These are phyloP conservation scores for Hypholoma fasciculare DNA, from an alignment of 768 basidiomycete genomes.

Conservation along the genomic window DNA sequence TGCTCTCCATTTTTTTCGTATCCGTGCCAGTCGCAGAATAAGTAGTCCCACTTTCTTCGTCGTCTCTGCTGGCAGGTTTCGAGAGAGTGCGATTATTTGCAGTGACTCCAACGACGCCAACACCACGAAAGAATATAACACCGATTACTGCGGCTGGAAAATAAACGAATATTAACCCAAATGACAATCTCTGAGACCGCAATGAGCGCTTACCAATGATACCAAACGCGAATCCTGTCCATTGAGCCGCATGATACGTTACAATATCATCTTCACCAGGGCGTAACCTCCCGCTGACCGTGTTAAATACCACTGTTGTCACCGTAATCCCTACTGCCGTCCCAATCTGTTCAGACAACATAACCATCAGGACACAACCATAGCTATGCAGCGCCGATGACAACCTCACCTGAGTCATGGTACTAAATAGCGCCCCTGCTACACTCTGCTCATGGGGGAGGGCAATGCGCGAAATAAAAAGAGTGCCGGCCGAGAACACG, in stretches of 20 bases:
- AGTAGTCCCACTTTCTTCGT: background rate
- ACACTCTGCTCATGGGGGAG: conserved; percentile 73
- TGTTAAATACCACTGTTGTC: background rate
- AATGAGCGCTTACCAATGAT: background rate
- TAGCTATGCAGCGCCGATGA: no score
- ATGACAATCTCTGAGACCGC: background rate
- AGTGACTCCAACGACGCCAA: background rate
- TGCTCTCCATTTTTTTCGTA: no score
- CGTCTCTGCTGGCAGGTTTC: background rate
- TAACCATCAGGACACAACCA: background rate
- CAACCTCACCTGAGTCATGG: conserved; percentile 1
- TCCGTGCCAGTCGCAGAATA: no score
- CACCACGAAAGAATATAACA: background rate
- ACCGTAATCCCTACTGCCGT: conserved; percentile 3
- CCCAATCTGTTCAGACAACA: background rate
- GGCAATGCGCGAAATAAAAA: conserved; percentile 74
- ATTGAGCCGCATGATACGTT: conserved; percentile 2
- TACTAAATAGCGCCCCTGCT: conserved; percentile 47
- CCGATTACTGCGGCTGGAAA: background rate
- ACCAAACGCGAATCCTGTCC: conserved; percentile 3
- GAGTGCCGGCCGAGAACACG: conserved; percentile 68
- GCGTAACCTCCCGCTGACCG: background rate
- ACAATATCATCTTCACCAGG: background rate
- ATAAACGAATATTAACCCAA: background rate
- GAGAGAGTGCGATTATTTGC: background rate